Conservation (phyloP, 345 rosid species). For the Geranium rotundifolium region DNA sequence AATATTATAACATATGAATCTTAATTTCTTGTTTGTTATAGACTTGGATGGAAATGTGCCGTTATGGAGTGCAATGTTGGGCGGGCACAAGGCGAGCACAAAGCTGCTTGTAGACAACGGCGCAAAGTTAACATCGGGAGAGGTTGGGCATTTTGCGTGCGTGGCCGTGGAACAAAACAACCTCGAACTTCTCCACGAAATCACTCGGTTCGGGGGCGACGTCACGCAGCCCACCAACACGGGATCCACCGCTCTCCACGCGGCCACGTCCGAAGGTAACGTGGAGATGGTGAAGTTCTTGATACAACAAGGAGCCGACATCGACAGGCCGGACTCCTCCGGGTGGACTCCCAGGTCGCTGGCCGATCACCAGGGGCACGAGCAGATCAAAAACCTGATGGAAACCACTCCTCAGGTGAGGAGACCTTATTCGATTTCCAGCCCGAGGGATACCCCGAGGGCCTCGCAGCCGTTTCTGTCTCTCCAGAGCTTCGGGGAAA, state of each 20-base stretch:
- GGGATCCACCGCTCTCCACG: slow-evolving; percentile 59
- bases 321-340: slow-evolving; percentile 41
- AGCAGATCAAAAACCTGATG: slow-evolving; percentile 44
- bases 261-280: slow-evolving; percentile 59
- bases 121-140: slow-evolving; percentile 38
- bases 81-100: slow-evolving; percentile 35
- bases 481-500: slow-evolving; percentile 4
- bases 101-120: slow-evolving; percentile 55
- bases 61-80: slow-evolving; percentile 74
- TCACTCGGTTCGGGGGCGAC: slow-evolving; percentile 46
- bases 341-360: slow-evolving; percentile 73
- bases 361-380: slow-evolving; percentile 76
- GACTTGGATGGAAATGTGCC: slow-evolving; percentile 79
- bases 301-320: slow-evolving; percentile 46
- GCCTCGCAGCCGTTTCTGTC: slow-evolving; percentile 28
- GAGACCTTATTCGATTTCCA: neutral
- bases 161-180: slow-evolving; percentile 48
- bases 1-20: no score
- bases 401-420: slow-evolving; percentile 1
- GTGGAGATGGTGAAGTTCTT: slow-evolving; percentile 52
- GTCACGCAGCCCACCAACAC: slow-evolving; percentile 30
- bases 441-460: neutral
- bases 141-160: slow-evolving; percentile 44
- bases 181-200: slow-evolving; percentile 42
- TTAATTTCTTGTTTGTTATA: no score